phyloP scores from a whole-genome alignment of 169 alveolate species.

The Cryptosporidium ryanae region DNA sequence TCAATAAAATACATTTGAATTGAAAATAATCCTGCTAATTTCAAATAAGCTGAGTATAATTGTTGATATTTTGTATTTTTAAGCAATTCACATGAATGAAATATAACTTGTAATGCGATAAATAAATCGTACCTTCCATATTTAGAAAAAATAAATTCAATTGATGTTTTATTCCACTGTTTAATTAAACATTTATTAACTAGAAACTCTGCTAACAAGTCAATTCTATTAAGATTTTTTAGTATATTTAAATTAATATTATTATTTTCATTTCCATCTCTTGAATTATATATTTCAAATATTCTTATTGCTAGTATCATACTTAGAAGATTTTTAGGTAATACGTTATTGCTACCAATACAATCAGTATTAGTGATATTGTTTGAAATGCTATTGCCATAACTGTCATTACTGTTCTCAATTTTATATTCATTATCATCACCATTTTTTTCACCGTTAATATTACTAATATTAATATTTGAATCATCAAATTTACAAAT shows the following conservation, averaged over 20 bases:
- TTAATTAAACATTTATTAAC: slow-evolving; percentile 26
- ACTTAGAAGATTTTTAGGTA: slow-evolving; percentile 18
- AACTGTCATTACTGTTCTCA: neutral
- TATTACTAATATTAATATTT: neutral
- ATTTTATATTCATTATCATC: too few species aligned
- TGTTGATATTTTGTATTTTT: slow-evolving; percentile 33
- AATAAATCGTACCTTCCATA: slow-evolving; percentile 50
- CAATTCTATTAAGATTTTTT: neutral
- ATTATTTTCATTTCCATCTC: neutral
- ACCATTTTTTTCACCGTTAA: too few species aligned
- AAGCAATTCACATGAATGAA: slow-evolving; percentile 32
- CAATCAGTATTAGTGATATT: neutral
- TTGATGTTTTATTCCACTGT: slow-evolving; percentile 37
- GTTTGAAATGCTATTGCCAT: neutral
- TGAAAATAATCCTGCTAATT: slow-evolving; percentile 46
- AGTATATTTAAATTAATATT: neutral
- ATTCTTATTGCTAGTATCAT: slow-evolving; percentile 12
- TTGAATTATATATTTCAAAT: slow-evolving; percentile 13
- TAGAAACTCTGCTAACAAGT: slow-evolving; percentile 42
- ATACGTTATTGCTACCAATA: neutral
- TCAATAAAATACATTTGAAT: slow-evolving; percentile 30
- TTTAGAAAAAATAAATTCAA: slow-evolving; percentile 33
- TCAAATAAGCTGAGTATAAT: slow-evolving; percentile 5
- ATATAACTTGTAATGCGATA: slow-evolving; percentile 17
- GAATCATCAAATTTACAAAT: neutral